Evolutionary conservation across 148 eudicot species (phyloP).

Genomic region (Tetragonia tetragonoides): DNA sequence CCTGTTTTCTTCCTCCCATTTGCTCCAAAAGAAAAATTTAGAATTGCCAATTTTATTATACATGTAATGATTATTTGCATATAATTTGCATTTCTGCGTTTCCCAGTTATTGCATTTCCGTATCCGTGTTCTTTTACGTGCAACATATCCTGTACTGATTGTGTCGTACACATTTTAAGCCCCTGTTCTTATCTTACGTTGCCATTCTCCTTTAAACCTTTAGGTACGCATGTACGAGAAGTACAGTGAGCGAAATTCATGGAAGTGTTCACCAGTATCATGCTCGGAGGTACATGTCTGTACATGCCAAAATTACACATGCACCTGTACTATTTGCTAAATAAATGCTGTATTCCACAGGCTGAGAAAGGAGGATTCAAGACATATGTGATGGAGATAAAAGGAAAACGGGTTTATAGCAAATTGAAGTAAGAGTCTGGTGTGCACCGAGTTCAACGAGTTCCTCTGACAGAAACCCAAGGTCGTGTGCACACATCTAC

Average conservation of each 20-base stretch:
- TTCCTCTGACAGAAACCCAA: constrained; percentile 96
- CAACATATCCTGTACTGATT: neutral
- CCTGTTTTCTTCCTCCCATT: neutral
- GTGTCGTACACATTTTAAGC: neutral
- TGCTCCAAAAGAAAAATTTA: neutral
- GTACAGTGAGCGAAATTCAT: constrained; percentile 87
- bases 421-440: constrained; percentile 93
- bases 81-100: too few species aligned
- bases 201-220: constrained; percentile 12
- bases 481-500: constrained; percentile 99
- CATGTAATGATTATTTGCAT: too few species aligned
- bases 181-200: constrained; percentile 16
- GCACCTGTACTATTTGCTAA: constrained; percentile 11
- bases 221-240: constrained; percentile 95
- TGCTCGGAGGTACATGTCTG: constrained; percentile 68
- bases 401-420: constrained; percentile 92
- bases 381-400: constrained; percentile 92
- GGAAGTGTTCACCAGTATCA: constrained; percentile 70
- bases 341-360: constrained; percentile 35
- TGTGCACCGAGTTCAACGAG: constrained; percentile 98
- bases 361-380: constrained; percentile 92
- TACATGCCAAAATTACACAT: constrained; percentile 3
- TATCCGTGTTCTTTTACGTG: too few species aligned
- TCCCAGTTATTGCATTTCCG: too few species aligned
- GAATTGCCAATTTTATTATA: neutral